Conservation (phyloP, 1,284 basidiomycete species). For the Earliella scabrosa region DNA sequence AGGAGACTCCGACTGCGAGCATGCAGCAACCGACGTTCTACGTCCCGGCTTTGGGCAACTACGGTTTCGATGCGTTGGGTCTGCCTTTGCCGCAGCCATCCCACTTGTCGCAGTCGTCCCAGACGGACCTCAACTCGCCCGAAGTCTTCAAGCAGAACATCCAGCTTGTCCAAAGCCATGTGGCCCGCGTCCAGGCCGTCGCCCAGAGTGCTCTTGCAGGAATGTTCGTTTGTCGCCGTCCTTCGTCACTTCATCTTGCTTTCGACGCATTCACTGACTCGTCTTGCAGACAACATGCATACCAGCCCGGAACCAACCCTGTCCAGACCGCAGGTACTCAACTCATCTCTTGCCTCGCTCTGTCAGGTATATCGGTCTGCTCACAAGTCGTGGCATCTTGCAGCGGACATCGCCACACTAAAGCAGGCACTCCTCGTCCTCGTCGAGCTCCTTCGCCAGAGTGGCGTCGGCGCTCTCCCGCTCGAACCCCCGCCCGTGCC, state of each 20-base stretch:
- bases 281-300: slow-evolving; percentile 52
- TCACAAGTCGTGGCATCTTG: neutral
- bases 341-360: neutral
- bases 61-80: slow-evolving; percentile 15
- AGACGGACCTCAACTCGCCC: slow-evolving; percentile 53
- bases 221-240: slow-evolving; percentile 45
- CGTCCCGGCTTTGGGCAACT: neutral
- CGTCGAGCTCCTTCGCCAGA: slow-evolving; percentile 49
- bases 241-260: neutral
- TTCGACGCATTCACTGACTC: neutral
- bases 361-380: neutral
- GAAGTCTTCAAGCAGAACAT: slow-evolving; percentile 60
- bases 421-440: slow-evolving; percentile 49
- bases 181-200: slow-evolving; percentile 46
- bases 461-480: slow-evolving; percentile 57
- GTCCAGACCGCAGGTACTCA: slow-evolving; percentile 49
- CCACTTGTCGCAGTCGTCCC: slow-evolving; percentile 11
- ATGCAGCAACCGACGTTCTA: slow-evolving; percentile 11
- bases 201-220: slow-evolving; percentile 49
- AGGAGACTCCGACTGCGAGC: no score
- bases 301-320: slow-evolving; percentile 51
- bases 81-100: neutral
- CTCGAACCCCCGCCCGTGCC: slow-evolving; percentile 30
- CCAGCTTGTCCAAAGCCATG: slow-evolving; percentile 47
- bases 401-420: slow-evolving; percentile 49